Evolutionary conservation across 139 green algal species (phyloP), one percentile per base, ranked within the genome.

Genomic region (Chlamydomonas sp.): DNA sequence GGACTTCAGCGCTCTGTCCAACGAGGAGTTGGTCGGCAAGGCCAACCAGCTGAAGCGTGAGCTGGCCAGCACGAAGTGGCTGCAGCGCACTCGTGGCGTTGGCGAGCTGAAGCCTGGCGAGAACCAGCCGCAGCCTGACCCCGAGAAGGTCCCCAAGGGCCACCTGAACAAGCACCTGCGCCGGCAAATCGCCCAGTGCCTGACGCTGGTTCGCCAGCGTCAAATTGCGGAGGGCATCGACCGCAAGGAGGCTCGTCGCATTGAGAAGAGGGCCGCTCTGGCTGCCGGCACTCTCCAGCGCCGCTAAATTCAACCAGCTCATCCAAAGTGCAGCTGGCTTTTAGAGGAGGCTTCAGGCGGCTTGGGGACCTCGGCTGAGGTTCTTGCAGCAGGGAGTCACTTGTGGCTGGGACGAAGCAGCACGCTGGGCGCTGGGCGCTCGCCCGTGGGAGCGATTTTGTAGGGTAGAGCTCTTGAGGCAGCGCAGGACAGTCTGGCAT

Each of bases 131-230:
- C 74, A 92, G 82, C 89, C 84, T 7, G 88, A 95, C 71, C 89
- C 86, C 3, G 86, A 93, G 85, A 92, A 92, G n/a, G 73, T 90
- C 12, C 90, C 90, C 63, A 93, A 93, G 86, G 83, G 76, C 49
- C 71, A 94, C 76, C n/a, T 92, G 66, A 93, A 92, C 84, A 93
- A 92, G 90, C 80, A 93, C 77, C n/a, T 90, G 12, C 88, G 89
- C 15, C 82, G 81, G 5, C 91, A 94, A 66, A 79, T 94, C 77
- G 91, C 93, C 0, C 91, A 94, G 89, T 87, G 93, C 71, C 80
- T 91, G 69, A 95, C 93, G 6, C 57, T 95, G 14, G 58, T 92
- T 73, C 88, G 93, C 49, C 80, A 93, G 85, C 83, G 91, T 7
- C 90, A 95, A 86, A 87, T 92, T 5, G 86, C 83, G 49, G 93